A percentile compares a stretch with the other conserved stretches of the same genome.
These are phyloP conservation scores for Eucalyptus microcorys DNA, from an alignment of 345 rosid genomes.

Conservation along the genomic window DNA sequence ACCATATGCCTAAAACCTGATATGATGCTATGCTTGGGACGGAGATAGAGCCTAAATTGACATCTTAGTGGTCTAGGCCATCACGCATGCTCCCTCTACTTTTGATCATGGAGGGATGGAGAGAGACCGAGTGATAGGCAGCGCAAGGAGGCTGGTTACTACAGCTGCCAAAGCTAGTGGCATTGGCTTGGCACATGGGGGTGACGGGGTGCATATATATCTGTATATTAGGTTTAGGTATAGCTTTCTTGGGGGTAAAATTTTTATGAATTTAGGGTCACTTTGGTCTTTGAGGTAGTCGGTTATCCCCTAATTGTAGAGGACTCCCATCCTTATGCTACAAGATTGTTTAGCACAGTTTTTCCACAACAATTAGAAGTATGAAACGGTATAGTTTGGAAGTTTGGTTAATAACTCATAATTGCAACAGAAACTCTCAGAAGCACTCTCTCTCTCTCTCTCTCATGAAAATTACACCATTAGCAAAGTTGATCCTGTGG, in stretches of 20 bases:
- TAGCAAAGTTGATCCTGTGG: not conserved
- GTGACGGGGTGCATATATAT: too few species aligned
- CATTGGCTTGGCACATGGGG: not conserved
- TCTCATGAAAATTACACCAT: not conserved
- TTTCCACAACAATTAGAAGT: too few species aligned
- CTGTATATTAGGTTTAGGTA: not conserved
- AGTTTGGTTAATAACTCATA: not conserved
- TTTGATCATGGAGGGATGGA: not conserved
- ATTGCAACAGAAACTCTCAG: not conserved
- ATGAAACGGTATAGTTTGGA: not conserved
- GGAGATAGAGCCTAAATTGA: too few species aligned
- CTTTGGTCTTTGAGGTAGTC: accelerated
- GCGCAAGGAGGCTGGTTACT: not conserved
- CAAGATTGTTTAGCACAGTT: too few species aligned
- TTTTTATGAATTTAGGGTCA: too few species aligned
- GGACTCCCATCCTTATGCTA: not conserved
- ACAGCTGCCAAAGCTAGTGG: not conserved
- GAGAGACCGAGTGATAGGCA: not conserved
- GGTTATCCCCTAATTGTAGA: not conserved
- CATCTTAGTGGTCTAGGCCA: too few species aligned
- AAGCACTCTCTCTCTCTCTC: not conserved
- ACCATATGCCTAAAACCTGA: too few species aligned
- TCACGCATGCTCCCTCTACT: too few species aligned
- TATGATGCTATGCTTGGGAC: too few species aligned
- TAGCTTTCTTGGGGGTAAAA: not conserved